These are phyloP conservation scores for Chlorella sp. DNA, from an alignment of 139 green algal species.

Conservation along the genomic window DNA sequence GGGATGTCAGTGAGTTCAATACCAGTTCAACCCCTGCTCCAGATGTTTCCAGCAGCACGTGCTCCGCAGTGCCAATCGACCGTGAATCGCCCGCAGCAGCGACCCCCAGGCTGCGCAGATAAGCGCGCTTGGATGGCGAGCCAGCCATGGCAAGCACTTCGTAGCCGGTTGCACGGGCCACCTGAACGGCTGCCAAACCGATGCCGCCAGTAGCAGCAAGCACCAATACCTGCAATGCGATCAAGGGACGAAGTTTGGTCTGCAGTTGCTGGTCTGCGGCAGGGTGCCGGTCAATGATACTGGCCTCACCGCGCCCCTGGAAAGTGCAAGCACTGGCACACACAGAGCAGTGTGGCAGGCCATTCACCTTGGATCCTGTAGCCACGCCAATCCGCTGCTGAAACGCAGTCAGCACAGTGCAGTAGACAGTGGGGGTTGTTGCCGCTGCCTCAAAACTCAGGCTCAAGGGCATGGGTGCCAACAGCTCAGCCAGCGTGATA, in stretches of 20 bases:
- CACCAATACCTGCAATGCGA: constrained; percentile 59
- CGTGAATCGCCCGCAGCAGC: constrained; percentile 55
- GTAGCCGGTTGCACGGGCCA: constrained; percentile 1
- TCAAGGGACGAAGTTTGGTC: too few species aligned
- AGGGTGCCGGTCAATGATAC: too few species aligned
- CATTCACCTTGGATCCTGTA: background rate
- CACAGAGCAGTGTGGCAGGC: too few species aligned
- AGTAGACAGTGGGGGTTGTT: constrained; percentile 80
- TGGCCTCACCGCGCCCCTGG: too few species aligned
- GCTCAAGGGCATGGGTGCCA: constrained; percentile 67
- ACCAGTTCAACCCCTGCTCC: constrained; percentile 31
- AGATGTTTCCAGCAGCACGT: background rate
- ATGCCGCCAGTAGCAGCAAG: constrained; percentile 81
- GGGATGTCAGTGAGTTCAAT: constrained; percentile 87
- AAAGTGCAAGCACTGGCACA: too few species aligned
- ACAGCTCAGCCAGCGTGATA: constrained; percentile 48
- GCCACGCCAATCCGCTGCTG: constrained; percentile 33
- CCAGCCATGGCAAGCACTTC: constrained; percentile 59
- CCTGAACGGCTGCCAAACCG: constrained; percentile 70
- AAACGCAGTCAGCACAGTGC: constrained; percentile 55
- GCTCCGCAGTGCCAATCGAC: constrained; percentile 56
- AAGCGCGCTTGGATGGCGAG: constrained; percentile 58
- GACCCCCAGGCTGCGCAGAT: constrained; percentile 60
- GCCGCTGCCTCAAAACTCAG: constrained; percentile 77
- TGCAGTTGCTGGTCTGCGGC: too few species aligned